Conservation (phyloP, 768 basidiomycete genomes). For the Stropharia rugosoannulata region DNA sequence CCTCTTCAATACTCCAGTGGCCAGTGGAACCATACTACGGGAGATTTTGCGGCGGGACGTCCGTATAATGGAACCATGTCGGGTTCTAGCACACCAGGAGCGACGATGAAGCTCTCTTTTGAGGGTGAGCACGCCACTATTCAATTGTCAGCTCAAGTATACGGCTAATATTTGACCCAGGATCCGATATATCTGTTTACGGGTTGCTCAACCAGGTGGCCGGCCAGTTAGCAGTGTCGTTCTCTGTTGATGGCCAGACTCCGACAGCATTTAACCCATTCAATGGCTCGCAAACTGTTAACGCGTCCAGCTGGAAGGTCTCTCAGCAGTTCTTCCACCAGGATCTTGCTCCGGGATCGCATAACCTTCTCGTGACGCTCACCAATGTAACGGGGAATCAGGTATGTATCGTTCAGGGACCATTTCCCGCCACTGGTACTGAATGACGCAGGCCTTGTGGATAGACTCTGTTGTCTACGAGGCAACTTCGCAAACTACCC, state of each 20-base stretch:
- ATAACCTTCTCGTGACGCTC: constrained; percentile 10
- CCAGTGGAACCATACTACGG: constrained; percentile 8
- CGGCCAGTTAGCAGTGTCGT: constrained; percentile 14
- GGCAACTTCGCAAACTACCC: constrained; percentile 7
- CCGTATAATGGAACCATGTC: constrained; percentile 8
- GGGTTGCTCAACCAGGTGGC: constrained; percentile 15
- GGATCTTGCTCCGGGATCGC: constrained; percentile 13
- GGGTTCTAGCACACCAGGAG: constrained; percentile 1
- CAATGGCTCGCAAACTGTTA: constrained; percentile 10
- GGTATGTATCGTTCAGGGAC: neutral
- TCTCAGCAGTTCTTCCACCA: constrained; percentile 16
- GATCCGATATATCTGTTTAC: constrained; percentile 16
- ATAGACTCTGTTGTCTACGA: constrained; percentile 16
- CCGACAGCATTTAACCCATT: constrained; percentile 4
- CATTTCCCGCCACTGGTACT: neutral
- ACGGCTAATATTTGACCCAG: neutral
- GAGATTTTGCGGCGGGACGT: constrained; percentile 2
- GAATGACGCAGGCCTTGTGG: constrained; percentile 8
- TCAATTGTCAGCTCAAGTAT: neutral
- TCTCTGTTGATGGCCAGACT: constrained; percentile 10
- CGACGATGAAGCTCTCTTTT: constrained; percentile 11
- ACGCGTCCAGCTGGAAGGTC: constrained; percentile 9
- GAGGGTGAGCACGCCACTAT: constrained; percentile 3
- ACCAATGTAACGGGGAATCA: constrained; percentile 13
- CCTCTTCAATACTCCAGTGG: constrained; percentile 6